These are phyloP conservation scores for Aspergillus mulundensis DNA, from an alignment of 495 filamentous ascomycete genomes.

Conservation along the genomic window DNA sequence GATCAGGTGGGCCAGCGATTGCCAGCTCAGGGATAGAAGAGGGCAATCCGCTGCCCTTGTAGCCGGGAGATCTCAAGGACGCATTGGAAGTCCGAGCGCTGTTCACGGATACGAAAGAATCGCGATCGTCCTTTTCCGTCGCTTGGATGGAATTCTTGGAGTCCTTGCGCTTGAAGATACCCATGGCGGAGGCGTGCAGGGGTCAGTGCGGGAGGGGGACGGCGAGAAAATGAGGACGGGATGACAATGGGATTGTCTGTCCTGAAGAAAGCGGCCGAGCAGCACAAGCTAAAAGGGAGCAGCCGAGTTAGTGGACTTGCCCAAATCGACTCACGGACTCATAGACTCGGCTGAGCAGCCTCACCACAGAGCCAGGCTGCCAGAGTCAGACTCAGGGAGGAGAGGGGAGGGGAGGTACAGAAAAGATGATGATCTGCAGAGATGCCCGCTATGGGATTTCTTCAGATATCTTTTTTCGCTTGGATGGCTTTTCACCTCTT, in stretches of 20 bases:
- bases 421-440: conserved; percentile 14
- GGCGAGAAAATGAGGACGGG: not conserved
- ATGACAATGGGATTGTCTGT: conserved; percentile 5
- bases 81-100: conserved; percentile 51
- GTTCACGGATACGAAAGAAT: conserved; percentile 46
- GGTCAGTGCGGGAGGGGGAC: conserved; percentile 2
- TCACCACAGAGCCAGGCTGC: not conserved
- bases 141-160: conserved; percentile 49
- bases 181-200: conserved; percentile 40
- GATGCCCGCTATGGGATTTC: not conserved
- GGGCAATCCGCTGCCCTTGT: conserved; percentile 39
- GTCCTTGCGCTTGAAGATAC: conserved; percentile 61
- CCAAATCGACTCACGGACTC: not conserved
- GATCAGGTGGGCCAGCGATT: conserved; percentile 83
- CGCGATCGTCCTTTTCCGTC: conserved; percentile 40
- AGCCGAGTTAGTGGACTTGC: conserved; percentile 1
- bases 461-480: conserved; percentile 4
- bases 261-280: not conserved
- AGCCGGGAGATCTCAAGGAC: conserved; percentile 51
- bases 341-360: not conserved
- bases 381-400: not conserved
- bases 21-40: conserved; percentile 59
- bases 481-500: not conserved
- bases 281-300: not conserved
- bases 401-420: conserved; percentile 4